A percentile compares a stretch with the other conserved stretches of the same genome.
These are phyloP conservation scores for Trichoderma endophyticum DNA, from an alignment of 2,329 filamentous ascomycete species.

Conservation along the genomic window DNA sequence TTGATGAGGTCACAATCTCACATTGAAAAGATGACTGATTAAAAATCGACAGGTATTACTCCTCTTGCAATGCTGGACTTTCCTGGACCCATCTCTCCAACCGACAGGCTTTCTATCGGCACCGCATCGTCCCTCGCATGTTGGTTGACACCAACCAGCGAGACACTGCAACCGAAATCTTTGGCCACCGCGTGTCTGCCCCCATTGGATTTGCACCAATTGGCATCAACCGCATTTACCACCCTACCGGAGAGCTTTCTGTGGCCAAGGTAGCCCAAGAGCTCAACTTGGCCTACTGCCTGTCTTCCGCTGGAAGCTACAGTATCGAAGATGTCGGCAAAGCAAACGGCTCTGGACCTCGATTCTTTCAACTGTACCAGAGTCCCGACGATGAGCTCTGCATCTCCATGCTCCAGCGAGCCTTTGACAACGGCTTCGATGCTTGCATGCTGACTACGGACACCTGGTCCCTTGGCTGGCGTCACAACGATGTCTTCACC, in stretches of 20 bases:
- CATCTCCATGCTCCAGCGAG: constrained; percentile 59
- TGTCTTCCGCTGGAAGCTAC: constrained; percentile 61
- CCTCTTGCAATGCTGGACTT: constrained; percentile 55
- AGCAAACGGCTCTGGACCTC: constrained; percentile 53
- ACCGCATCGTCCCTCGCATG: constrained; percentile 59
- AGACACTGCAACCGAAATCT: constrained; percentile 56
- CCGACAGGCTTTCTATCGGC: constrained; percentile 61
- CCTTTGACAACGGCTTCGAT: constrained; percentile 58
- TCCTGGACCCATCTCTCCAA: constrained; percentile 54
- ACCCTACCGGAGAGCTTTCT: constrained; percentile 61
- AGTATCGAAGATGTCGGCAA: constrained; percentile 65
- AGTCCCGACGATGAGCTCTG: constrained; percentile 64
- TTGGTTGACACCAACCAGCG: constrained; percentile 59
- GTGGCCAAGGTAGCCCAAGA: constrained; percentile 59
- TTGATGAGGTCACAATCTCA: background rate
- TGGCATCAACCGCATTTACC: constrained; percentile 66
- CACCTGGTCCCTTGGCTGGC: constrained; percentile 66
- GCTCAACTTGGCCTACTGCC: constrained; percentile 61
- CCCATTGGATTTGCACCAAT: constrained; percentile 62
- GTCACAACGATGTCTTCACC: constrained; percentile 64
- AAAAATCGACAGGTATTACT: constrained; percentile 42
- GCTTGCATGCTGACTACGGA: constrained; percentile 70
- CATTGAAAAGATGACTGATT: background rate
- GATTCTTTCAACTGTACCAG: constrained; percentile 78
- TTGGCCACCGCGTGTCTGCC: constrained; percentile 48